phyloP scores from a whole-genome alignment of 2,329 filamentous ascomycete genomes.

The Myriosclerotinia scirpicola region DNA sequence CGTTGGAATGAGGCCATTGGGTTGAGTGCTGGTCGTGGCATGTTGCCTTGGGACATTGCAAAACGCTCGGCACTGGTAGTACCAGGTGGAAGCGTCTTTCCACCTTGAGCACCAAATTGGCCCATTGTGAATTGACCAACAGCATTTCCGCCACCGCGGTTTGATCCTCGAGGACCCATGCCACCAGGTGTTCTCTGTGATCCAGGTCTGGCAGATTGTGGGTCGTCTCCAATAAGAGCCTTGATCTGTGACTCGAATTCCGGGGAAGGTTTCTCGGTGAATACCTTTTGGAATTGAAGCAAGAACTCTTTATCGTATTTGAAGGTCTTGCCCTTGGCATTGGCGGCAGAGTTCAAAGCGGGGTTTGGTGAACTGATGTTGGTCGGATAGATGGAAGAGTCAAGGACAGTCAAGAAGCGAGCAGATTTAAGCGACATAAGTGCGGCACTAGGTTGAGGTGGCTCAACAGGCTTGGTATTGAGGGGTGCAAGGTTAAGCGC shows the following conservation, averaged over 20 bases:
- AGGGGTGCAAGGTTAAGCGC: slow-evolving; percentile 82
- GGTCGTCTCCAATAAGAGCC: slow-evolving; percentile 79
- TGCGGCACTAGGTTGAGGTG: slow-evolving; percentile 88
- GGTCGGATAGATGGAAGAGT: slow-evolving; percentile 76
- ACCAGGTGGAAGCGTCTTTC: slow-evolving; percentile 66
- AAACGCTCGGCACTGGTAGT: slow-evolving; percentile 80
- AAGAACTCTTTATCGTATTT: slow-evolving; percentile 96
- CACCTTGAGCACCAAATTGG: slow-evolving; percentile 56
- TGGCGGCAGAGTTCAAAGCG: slow-evolving; percentile 77
- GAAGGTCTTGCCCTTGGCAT: slow-evolving; percentile 78
- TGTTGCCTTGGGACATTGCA: slow-evolving; percentile 56
- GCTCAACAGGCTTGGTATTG: slow-evolving; percentile 83
- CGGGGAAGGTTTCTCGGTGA: slow-evolving; percentile 91
- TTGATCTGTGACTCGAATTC: slow-evolving; percentile 92
- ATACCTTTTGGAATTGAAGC: slow-evolving; percentile 92
- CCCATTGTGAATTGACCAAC: slow-evolving; percentile 66
- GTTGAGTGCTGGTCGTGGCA: slow-evolving; percentile 52
- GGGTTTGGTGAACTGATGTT: slow-evolving; percentile 89
- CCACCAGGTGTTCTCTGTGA: slow-evolving; percentile 58
- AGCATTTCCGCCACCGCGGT: slow-evolving; percentile 45
- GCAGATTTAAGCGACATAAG: slow-evolving; percentile 92
- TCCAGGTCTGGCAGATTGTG: slow-evolving; percentile 56
- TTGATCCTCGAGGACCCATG: slow-evolving; percentile 51
- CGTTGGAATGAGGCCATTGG: slow-evolving; percentile 62
- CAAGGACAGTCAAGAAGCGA: slow-evolving; percentile 79